Evolutionary conservation across 129 eudicot species (phyloP), one percentile per base, ranked within the genome.

Genomic region (Glebionis coronaria): DNA sequence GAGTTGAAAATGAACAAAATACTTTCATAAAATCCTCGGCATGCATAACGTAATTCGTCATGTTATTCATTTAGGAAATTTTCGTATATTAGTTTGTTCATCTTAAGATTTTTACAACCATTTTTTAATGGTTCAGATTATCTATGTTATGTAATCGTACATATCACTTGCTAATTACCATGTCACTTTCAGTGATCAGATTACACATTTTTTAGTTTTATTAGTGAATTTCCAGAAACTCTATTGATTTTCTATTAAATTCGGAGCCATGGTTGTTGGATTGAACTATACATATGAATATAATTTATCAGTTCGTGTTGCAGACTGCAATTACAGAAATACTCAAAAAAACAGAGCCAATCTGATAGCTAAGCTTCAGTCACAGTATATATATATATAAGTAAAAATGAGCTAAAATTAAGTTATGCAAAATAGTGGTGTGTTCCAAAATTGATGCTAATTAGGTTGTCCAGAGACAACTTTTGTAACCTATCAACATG

Each of bases 121-220:
- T 5, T 31, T 31, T 8, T 31, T 31, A 52, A 68, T 61, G 40
- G 74, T 68, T 76, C 42, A 45, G 13, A 40, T 50, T 68, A 68
- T 56, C 61, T 60, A 49, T 58, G 18, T 57, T 38, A 67, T 58
- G 73, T 75, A 20, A 67, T 19, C 38, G 7, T 31, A 65, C 19
- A 57, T 51, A 38, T 58, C 53, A 75, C 29, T 67, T 55, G 18
- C 23, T 67, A 56, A 60, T 68, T 62, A 60, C 28, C 50, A 61
- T 67, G 52, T 40, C 52, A 60, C 27, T 75, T 52, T 61, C 73
- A 75, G 46, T 60, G 61, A 38, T 61, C 35, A 1, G 13, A 50
- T 65, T 55, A 18, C 55, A 61, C 51, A 68, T 38, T 54, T 1
- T n/a, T 68, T 14, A 14, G 19, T 14, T 19, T 53, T 52, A 14